Conservation (phyloP, 148 eudicot species). For the Fagopyrum esculentum region DNA sequence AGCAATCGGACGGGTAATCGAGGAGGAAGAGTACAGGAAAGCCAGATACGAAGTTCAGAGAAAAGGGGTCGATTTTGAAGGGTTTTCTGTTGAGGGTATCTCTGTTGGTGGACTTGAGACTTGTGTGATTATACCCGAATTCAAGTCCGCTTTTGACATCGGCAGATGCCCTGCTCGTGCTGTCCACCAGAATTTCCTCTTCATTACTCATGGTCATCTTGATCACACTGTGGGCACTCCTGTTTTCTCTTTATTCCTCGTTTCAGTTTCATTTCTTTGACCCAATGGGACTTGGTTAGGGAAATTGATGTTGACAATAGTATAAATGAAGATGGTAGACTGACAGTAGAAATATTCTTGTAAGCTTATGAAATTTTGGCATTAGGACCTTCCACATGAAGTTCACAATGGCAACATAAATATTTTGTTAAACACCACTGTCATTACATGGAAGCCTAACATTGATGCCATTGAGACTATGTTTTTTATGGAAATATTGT, state of each 20-base stretch:
- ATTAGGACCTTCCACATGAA: neutral
- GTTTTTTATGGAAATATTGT: neutral
- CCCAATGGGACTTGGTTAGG: neutral
- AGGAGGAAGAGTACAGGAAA: constrained; percentile 86
- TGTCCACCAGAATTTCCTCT: constrained; percentile 76
- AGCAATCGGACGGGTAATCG: constrained; percentile 70
- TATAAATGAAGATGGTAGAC: neutral
- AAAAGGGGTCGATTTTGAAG: constrained; percentile 54
- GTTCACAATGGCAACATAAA: neutral
- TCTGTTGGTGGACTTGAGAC: constrained; percentile 95
- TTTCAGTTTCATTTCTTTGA: neutral
- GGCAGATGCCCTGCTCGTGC: constrained; percentile 86
- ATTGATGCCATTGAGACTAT: neutral
- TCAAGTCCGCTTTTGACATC: constrained; percentile 81
- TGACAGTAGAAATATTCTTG: neutral
- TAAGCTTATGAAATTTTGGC: neutral
- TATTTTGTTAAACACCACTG: neutral
- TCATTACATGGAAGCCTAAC: neutral
- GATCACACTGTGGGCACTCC: constrained; percentile 73
- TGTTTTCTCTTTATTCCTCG: neutral
- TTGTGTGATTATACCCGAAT: constrained; percentile 75
- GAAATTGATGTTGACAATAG: neutral
- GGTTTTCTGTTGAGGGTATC: constrained; percentile 65
- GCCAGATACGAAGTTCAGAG: constrained; percentile 71
- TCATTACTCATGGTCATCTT: constrained; percentile 93